Evolutionary conservation across 345 rosid species (phyloP), one percentile per base, ranked within the genome.

Genomic region (Gossypium anomalum): DNA sequence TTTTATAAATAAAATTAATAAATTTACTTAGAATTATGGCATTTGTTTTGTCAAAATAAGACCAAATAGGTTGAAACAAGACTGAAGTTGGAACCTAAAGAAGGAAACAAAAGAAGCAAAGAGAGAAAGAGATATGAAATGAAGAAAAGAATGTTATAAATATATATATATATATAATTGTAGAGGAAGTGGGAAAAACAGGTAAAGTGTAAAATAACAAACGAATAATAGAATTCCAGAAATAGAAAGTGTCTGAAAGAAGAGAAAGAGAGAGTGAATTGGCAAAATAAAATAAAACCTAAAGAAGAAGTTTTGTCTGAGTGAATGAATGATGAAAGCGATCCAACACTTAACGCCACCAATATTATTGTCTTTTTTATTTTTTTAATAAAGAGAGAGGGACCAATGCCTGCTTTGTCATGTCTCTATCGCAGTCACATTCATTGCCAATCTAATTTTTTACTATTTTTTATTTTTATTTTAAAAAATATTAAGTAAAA

Each of bases 311-410:
- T 77, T 58, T 69, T 69, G 76, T 76, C 55, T 47, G 52, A 64
- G 47, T 49, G 64, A 76, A 73, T 70, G 38, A 57, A 73, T 67
- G 45, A 57, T 84, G 85, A 78, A 82, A 82, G 81, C 72, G 72
- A 80, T 78, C 74, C 15, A 49, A 38, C 79, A 80, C 72, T 62
- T 47, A 71, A 77, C 72, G 55, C 25, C 38, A 34, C 71, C 44
- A 72, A 64, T 38, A 1, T 8, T 3, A 3, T 38, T 63, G 2
- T 47, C 1, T 61, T 14, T 27, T 7, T 29, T 27, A 2, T 0
- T 27, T 3, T 25, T 27, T 29, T 29, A 34, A 2, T 34, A 9
- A 38, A 9, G 13, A n/a, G 48, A 10, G 49, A 2, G 49, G 48
- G 68, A 64, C 68, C 48, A 38, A 64, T 38, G 48, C 68, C 49